A percentile compares a stretch with the other conserved stretches of the same genome.
Conservation (phyloP, 2,329 filamentous ascomycete species). For the Stagonosporopsis tanaceti region DNA sequence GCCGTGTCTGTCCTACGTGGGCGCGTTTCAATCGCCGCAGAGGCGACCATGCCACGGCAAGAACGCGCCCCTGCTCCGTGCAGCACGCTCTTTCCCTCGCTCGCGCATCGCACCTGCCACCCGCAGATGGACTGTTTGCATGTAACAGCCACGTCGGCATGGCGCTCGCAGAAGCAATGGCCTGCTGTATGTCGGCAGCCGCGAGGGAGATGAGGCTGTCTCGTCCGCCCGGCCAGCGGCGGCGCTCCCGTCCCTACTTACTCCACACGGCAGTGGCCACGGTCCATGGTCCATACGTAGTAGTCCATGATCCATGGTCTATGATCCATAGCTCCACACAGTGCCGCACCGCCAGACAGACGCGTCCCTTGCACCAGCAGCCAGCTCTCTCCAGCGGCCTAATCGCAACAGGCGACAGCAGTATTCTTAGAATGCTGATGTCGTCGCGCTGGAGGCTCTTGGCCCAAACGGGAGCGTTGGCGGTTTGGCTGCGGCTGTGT, state of each 20-base stretch:
- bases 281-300: not conserved
- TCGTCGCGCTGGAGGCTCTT: constrained; percentile 38
- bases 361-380: constrained; percentile 21
- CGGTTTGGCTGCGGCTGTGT: constrained; percentile 46
- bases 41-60: constrained; percentile 17
- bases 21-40: constrained; percentile 27
- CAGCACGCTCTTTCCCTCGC: constrained; percentile 24
- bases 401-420: constrained; percentile 21
- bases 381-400: constrained; percentile 22
- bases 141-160: constrained; percentile 20
- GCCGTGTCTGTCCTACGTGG: constrained; percentile 30
- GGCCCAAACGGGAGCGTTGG: constrained; percentile 29
- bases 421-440: constrained; percentile 50
- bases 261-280: not conserved
- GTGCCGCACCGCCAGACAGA: not conserved
- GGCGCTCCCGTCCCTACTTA: constrained; percentile 6
- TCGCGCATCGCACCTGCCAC: constrained; percentile 27
- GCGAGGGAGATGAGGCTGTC: constrained; percentile 18
- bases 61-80: constrained; percentile 11
- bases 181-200: not conserved
- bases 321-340: not conserved
- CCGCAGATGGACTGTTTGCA: constrained; percentile 29
- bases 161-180: constrained; percentile 19
- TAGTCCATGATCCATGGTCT: too few species aligned
- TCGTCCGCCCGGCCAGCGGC: constrained; percentile 1